Base-by-base conservation (phyloP, 257 asterid species). In the Hygrophila difformis region DNA sequence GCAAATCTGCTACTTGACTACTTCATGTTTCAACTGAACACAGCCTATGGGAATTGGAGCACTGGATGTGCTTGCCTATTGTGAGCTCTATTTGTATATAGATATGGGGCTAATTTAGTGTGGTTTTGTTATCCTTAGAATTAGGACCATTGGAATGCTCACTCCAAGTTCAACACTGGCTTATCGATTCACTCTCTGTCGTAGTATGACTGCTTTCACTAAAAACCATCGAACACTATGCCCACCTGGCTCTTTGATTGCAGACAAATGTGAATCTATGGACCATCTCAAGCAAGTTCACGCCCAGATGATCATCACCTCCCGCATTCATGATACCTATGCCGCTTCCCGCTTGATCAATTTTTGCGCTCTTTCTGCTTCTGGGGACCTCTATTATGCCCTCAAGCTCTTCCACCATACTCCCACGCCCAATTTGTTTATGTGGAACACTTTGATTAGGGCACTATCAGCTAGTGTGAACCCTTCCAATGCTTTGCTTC, bases 361-460 rank as follows among this genome's bases (percentile, higher is more conserved):
- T 72, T 83, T 77, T 51, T 73, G 75, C 33, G 87, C 91, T 34
- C 91, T 87, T 37, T 78, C 93, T 5, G 42, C 63, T 19, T 56
- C 72, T 5, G 93, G 91, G 5, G 74, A 72, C 65, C 69, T 82
- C 34, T 26, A 41, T 39, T 69, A 83, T 47, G 94, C 95, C 13
- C 47, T 64, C 19, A 74, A 65, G n/a, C 63, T 87, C 34, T 72
- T 87, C 28, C 11, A 54, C 1, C 13, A 18, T 42, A 60, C 62
- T 47, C 74, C 59, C 0, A 12, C 39, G 29, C 78, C 87, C 21
- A 84, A 84, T 62, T 34, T 70, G 1, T 88, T 84, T 58, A 88
- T 81, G 89, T 88, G 95, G 95, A 88, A 88, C 72, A 84, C 97
- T 22, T 56, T 83, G 37, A 87, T 87, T 46, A 71, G 97, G 49